Percentiles rank a stretch among this genome's conserved stretches.
These are phyloP conservation scores for Lipomyces lipofer DNA, from an alignment of 805 yeast genomes.

Conservation along the genomic window DNA sequence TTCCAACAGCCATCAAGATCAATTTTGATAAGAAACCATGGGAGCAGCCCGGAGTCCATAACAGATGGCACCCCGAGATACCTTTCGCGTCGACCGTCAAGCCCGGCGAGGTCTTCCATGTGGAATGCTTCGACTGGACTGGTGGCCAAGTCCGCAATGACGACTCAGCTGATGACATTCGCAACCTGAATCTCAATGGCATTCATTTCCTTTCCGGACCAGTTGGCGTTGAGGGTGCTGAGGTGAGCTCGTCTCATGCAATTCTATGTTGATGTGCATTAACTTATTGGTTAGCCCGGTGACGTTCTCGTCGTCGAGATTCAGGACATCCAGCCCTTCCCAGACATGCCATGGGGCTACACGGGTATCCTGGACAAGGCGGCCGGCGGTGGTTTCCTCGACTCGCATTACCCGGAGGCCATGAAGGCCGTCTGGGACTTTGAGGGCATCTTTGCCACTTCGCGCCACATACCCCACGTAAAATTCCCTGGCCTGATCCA, in stretches of 20 bases:
- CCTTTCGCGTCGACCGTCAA: constrained; percentile 43
- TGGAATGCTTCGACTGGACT: constrained; percentile 57
- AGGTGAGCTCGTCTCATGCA: constrained; percentile 21
- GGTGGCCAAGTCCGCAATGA: constrained; percentile 53
- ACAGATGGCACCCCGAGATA: constrained; percentile 56
- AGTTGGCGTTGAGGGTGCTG: constrained; percentile 47
- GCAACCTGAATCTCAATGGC: constrained; percentile 46
- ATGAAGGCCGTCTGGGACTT: constrained; percentile 55
- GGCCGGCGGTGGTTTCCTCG: constrained; percentile 54
- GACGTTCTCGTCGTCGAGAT: constrained; percentile 51
- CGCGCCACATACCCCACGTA: constrained; percentile 53
- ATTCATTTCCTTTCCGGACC: constrained; percentile 57
- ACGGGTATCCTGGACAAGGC: constrained; percentile 50
- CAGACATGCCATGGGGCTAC: constrained; percentile 56
- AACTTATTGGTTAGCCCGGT: constrained; percentile 39
- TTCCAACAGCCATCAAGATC: constrained; percentile 45
- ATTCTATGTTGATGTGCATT: background rate
- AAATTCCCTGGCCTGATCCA: constrained; percentile 52
- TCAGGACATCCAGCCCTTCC: constrained; percentile 54
- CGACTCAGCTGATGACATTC: constrained; percentile 52
- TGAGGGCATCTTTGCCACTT: constrained; percentile 52
- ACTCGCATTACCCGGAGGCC: constrained; percentile 50
- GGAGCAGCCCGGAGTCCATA: constrained; percentile 51
- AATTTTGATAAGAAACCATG: constrained; percentile 49
- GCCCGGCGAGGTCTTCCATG: constrained; percentile 46